These are phyloP conservation scores for Elongisporangium prolatum DNA, from an alignment of 352 stramenopile species.

Conservation along the genomic window DNA sequence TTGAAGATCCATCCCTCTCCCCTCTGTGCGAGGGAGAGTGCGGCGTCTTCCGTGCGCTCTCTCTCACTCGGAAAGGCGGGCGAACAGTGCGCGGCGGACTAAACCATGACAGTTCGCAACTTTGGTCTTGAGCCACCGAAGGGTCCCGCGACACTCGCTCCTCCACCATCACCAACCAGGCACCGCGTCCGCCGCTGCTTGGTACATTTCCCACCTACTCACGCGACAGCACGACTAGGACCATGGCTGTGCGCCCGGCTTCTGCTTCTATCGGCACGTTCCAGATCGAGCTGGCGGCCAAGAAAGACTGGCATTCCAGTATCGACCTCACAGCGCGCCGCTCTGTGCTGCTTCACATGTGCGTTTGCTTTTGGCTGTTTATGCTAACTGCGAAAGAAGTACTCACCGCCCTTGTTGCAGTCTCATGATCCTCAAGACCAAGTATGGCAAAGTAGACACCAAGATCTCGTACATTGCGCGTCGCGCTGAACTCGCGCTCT, in stretches of 20 bases:
- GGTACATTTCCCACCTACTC: constrained; percentile 1
- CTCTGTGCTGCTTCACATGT: constrained; percentile 56
- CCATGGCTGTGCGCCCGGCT: constrained; percentile 15
- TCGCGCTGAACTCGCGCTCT: constrained; percentile 49
- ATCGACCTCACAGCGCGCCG: constrained; percentile 34
- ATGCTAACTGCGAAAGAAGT: too few relatives aligned
- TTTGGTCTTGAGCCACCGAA: neutral
- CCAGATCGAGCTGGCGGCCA: constrained; percentile 1
- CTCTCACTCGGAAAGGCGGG: neutral
- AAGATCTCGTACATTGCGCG: constrained; percentile 63
- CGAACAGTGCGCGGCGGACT: neutral
- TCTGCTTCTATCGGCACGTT: constrained; percentile 4
- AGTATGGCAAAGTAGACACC: constrained; percentile 50
- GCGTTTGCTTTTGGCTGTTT: too few relatives aligned
- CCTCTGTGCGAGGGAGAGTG: neutral
- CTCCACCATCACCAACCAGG: neutral
- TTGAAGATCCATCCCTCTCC: neutral
- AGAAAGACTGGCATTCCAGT: constrained; percentile 37
- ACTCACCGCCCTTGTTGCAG: too few relatives aligned
- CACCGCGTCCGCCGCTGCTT: neutral
- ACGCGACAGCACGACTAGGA: neutral
- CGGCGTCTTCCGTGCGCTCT: neutral
- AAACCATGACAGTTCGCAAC: neutral
- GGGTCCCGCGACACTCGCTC: neutral
- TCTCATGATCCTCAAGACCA: constrained; percentile 53